Evolutionary conservation across 345 rosid species (phyloP), one percentile per base, ranked within the genome.

Genomic region (Viola odorata): DNA sequence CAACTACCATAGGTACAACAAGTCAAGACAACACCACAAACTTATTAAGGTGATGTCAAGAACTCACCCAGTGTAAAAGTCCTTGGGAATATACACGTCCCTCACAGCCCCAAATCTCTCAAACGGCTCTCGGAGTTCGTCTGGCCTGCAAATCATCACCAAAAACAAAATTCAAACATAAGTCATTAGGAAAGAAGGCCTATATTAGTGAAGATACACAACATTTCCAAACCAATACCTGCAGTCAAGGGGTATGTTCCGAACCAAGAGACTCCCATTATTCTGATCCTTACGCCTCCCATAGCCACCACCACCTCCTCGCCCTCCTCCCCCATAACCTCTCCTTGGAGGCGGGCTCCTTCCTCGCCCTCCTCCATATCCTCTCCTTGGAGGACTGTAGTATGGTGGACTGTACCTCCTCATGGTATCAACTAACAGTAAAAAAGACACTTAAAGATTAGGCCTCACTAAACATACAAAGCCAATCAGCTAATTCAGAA

Each of bases 161-260:
- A 51, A 40, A 37, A 41, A 6, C 7, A 15, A 55, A 45, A 41
- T 45, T 49, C 32, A 23, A 23, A 23, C 32, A 23, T 23, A 23
- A 23, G 32, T 1, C 32, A 1, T 23, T 23, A 23, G 32, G 32
- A 23, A 23, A 23, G 32, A 23, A 23, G 32, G 32, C 32, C 32
- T 23, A 23, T 23, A 23, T 23, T 23, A 23, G 32, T 23, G 32
- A 23, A 1, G 32, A 23, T 23, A 2, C 32, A 23, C 32, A 23
- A 23, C 32, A 23, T 23, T 0, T 23, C 32, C 2, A 23, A 23
- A 23, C 32, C 32, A 44, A 7, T 36, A 94, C 97, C 99, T 81
- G 87, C 96, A 90, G 79, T 90, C 96, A 16, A 86, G 80, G 63
- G 99, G 95, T 71, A 94, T 85, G 68, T 94, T 94, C 23, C 99